Percentiles rank a stretch among this genome's conserved stretches.
phyloP scores from a whole-genome alignment of 2,329 filamentous ascomycete species.

The Aspergillus persii region DNA sequence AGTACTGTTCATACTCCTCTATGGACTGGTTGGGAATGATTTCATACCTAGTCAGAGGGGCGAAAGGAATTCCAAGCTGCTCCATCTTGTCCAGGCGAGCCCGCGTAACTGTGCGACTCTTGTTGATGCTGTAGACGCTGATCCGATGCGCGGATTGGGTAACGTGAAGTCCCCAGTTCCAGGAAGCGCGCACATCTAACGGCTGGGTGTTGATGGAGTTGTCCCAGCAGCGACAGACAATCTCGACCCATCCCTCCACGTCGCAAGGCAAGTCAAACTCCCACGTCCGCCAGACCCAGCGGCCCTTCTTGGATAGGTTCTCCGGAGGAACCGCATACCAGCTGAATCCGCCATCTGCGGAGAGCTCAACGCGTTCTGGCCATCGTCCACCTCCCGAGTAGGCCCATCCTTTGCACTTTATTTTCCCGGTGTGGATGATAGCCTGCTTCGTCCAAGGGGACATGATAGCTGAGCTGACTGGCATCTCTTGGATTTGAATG shows the following conservation, averaged over 20 bases:
- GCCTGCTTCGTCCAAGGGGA: constrained; percentile 60
- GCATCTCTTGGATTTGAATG: constrained; percentile 71
- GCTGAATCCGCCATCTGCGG: constrained; percentile 59
- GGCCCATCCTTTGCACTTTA: constrained; percentile 58
- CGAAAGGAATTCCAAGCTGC: constrained; percentile 29
- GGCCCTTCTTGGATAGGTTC: constrained; percentile 61
- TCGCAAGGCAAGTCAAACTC: constrained; percentile 61
- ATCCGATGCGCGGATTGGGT: constrained; percentile 40
- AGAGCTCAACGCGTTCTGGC: constrained; percentile 64
- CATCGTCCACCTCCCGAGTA: constrained; percentile 59
- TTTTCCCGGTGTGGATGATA: constrained; percentile 59
- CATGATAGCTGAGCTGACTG: constrained; percentile 67
- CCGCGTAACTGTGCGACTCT: constrained; percentile 24
- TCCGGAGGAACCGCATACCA: constrained; percentile 64
- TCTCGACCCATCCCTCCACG: constrained; percentile 60
- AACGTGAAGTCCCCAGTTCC: constrained; percentile 47
- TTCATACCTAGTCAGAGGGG: constrained; percentile 29
- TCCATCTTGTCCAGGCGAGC: constrained; percentile 30
- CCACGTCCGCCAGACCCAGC: constrained; percentile 65
- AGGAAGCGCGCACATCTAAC: constrained; percentile 52
- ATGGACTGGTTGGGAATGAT: constrained; percentile 26
- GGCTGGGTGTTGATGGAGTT: constrained; percentile 63
- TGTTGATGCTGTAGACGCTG: constrained; percentile 39
- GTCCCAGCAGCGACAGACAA: constrained; percentile 61
- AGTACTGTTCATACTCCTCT: constrained; percentile 33